Percentiles rank a stretch among this genome's conserved stretches.
phyloP scores from a whole-genome alignment of 495 filamentous ascomycete genomes.

The Xylaria longipes region DNA sequence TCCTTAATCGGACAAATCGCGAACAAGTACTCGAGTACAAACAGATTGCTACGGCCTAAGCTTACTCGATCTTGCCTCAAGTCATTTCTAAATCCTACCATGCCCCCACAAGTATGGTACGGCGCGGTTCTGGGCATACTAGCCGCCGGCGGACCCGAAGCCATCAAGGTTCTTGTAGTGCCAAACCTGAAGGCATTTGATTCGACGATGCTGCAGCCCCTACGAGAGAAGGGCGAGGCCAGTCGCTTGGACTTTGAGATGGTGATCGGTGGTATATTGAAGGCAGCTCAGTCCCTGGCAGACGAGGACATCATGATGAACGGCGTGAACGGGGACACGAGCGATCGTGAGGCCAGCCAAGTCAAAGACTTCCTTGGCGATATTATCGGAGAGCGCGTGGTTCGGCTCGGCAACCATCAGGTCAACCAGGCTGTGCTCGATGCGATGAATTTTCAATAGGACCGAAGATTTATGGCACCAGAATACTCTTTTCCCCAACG shows the following conservation, averaged over 20 bases:
- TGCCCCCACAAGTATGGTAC: constrained; percentile 81
- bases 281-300: constrained; percentile 58
- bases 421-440: constrained; percentile 60
- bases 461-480: not conserved
- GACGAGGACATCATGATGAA: constrained; percentile 29
- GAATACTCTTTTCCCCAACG: not conserved
- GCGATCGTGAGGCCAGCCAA: constrained; percentile 55
- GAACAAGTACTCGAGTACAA: constrained; percentile 74
- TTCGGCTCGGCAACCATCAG: constrained; percentile 55
- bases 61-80: constrained; percentile 92
- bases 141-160: constrained; percentile 76
- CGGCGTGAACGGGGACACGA: constrained; percentile 39
- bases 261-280: constrained; percentile 65
- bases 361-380: constrained; percentile 62
- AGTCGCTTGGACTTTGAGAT: constrained; percentile 64
- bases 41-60: constrained; percentile 79
- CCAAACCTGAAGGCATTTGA: constrained; percentile 83
- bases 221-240: constrained; percentile 63
- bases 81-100: constrained; percentile 82
- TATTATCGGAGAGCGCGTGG: constrained; percentile 65
- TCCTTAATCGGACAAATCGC: constrained; percentile 76
- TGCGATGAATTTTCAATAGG: constrained; percentile 40
- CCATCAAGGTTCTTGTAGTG: constrained; percentile 78
- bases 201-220: constrained; percentile 64
- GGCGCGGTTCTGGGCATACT: constrained; percentile 82